Percentiles rank a stretch among this genome's conserved stretches.
phyloP scores from a whole-genome alignment of 1,139 yeast species.

The Blastobotrys raffinosifermentans region DNA sequence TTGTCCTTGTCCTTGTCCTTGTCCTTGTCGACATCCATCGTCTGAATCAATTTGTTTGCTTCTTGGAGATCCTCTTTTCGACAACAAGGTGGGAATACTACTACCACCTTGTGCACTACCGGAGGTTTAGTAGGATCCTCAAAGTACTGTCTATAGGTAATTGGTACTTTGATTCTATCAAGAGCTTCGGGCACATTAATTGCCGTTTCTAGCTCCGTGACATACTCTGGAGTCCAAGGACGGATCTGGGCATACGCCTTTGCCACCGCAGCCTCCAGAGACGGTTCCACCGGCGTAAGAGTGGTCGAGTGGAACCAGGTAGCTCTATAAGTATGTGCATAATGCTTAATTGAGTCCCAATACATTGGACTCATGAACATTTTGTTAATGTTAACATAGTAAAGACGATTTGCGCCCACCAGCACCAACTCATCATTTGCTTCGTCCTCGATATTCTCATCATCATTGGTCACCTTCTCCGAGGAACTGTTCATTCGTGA shows the following conservation, averaged over 20 bases:
- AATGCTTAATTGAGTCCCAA: conserved; percentile 30
- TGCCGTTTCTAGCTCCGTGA: conserved; percentile 29
- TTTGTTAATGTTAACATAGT: conserved; percentile 26
- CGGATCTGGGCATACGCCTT: conserved; percentile 25
- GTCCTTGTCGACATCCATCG: conserved; percentile 2
- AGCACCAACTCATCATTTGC: conserved; percentile 20
- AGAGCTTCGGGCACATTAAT: conserved; percentile 30
- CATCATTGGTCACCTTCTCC: conserved; percentile 7
- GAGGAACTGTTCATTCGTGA: too few species aligned
- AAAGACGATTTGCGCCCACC: conserved; percentile 35
- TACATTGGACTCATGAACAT: conserved; percentile 32
- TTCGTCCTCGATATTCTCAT: conserved; percentile 8
- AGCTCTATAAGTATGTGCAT: conserved; percentile 28
- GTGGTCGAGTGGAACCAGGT: conserved; percentile 34
- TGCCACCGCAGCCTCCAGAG: conserved; percentile 27
- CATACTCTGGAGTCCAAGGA: conserved; percentile 33
- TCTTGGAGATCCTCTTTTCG: conserved; percentile 8
- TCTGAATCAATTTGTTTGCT: conserved; percentile 1
- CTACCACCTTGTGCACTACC: conserved; percentile 18
- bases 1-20: conserved; percentile 4
- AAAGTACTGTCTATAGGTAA: conserved; percentile 18
- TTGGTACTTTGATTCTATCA: conserved; percentile 24
- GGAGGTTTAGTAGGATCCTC: conserved; percentile 10
- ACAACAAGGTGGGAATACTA: conserved; percentile 29
- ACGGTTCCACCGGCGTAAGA: conserved; percentile 33